Evolutionary conservation across 495 filamentous ascomycete genomes (phyloP), one percentile per base, ranked within the genome.

Genomic region (Poronia punctata): DNA sequence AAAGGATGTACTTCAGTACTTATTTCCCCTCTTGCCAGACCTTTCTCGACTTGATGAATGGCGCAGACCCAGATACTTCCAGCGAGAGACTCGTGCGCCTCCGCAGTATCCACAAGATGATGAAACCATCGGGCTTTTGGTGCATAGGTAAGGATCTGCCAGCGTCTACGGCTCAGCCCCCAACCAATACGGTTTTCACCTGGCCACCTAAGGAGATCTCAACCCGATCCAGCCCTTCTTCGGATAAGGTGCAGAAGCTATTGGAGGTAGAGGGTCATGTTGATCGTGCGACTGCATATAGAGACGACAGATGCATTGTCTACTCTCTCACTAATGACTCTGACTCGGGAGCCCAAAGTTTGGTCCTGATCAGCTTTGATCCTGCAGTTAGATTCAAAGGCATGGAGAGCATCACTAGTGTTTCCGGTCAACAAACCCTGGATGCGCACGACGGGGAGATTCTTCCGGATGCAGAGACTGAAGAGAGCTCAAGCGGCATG

Each of bases 361-460:
- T 86, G 21, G 60, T 84, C 6, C 67, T 83, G 25, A 53, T 86
- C 35, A 79, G 71, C 24, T 86, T 82, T 49, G 81, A 86, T 47
- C 74, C 81, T 0, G 48, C 64, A 8, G 46, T 49, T 7, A 55
- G 33, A 22, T 38, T 59, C n/a, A 21, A 37, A 3, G 61, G 74
- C 26, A 66, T 61, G 40, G 43, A 77, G 12, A 50, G 30, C 6
- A 59, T 58, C 1, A 29, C 66, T 7, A 57, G 50, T 35, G 48
- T 59, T 20, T 21, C 49, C 9, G 55, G 55, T 4, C 46, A 40
- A 29, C 30, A 35, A 18, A 43, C 16, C 8, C 17, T 38, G 17
- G 29, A 37, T 17, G 14, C 30, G 12, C 21, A 18, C 4, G 12
- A n/a, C 12, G 33, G 40, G 30, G 15, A 7, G 23, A 5, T 23